Percentiles rank a stretch among this genome's conserved stretches.
These are phyloP conservation scores for Dianthus caryophyllus DNA, from an alignment of 148 eudicot genomes.

Conservation along the genomic window DNA sequence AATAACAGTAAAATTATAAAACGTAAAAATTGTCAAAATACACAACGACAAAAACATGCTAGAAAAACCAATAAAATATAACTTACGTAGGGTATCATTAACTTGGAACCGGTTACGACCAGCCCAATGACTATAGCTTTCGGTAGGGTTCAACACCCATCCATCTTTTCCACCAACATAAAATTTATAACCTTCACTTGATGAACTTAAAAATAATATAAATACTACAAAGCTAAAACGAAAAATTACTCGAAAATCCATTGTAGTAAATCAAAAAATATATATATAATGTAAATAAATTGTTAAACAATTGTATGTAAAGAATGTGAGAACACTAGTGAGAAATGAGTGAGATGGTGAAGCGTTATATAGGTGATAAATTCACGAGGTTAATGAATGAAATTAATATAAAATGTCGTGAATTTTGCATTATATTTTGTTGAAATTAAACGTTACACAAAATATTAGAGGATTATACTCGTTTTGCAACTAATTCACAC, in stretches of 20 bases:
- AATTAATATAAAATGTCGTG: too few species aligned
- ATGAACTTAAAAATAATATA: slow-evolving; percentile 15
- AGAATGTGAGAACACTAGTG: not conserved
- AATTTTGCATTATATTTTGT: not conserved
- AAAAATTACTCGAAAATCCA: slow-evolving; percentile 3
- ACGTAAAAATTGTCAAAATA: too few species aligned
- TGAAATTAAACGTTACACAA: slow-evolving; percentile 11
- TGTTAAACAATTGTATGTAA: not conserved
- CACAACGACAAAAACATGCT: too few species aligned
- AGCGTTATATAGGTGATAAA: slow-evolving; percentile 12
- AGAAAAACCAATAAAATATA: too few species aligned
- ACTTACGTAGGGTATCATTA: slow-evolving; percentile 55
- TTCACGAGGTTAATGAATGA: slow-evolving; percentile 25
- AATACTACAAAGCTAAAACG: slow-evolving; percentile 14
- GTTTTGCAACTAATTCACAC: slow-evolving; percentile 12
- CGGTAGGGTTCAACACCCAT: slow-evolving; percentile 56
- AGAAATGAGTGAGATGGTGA: not conserved
- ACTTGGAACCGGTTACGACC: slow-evolving; percentile 59
- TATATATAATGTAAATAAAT: not conserved
- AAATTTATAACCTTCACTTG: slow-evolving; percentile 37
- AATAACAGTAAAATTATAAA: too few species aligned
- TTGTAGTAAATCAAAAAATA: not conserved
- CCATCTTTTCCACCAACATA: slow-evolving; percentile 70
- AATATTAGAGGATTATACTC: slow-evolving; percentile 2
- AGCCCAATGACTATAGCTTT: slow-evolving; percentile 70